These are phyloP conservation scores for Seiridium unicorne DNA, from an alignment of 2,329 filamentous ascomycete species.

Conservation along the genomic window DNA sequence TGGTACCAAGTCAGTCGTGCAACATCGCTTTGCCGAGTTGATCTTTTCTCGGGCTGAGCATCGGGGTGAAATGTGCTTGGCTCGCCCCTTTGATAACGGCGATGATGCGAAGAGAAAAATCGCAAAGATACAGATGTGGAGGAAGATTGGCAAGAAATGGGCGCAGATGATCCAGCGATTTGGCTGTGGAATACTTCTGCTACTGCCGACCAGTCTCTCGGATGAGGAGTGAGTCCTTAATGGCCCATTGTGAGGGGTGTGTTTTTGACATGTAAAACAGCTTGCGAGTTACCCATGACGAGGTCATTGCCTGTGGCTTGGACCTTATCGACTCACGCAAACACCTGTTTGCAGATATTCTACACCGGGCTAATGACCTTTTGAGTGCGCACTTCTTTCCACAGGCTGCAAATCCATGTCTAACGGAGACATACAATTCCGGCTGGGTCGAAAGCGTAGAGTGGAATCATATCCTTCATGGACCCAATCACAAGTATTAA, in stretches of 20 bases:
- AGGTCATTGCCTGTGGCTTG: background rate
- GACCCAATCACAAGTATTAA: no score
- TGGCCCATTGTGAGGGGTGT: background rate
- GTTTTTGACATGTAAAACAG: background rate
- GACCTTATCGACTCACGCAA: background rate
- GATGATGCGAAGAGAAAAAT: background rate
- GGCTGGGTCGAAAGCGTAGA: no score
- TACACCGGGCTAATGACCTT: background rate
- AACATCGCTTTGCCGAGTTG: background rate
- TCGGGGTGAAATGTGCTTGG: background rate
- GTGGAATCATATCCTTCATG: no score
- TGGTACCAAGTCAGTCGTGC: background rate
- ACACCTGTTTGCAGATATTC: background rate
- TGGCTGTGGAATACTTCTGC: background rate
- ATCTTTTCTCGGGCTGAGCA: background rate
- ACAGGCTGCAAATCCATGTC: no score
- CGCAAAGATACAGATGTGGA: background rate
- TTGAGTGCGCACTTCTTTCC: background rate
- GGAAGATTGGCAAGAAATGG: conserved; percentile 1
- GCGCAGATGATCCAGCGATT: background rate
- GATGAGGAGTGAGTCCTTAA: background rate
- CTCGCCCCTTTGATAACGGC: background rate
- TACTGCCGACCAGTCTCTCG: background rate
- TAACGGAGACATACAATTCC: no score
- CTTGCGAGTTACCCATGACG: background rate